phyloP scores from a whole-genome alignment of 164 flowering plant species.

The Magnolia officinalis region DNA sequence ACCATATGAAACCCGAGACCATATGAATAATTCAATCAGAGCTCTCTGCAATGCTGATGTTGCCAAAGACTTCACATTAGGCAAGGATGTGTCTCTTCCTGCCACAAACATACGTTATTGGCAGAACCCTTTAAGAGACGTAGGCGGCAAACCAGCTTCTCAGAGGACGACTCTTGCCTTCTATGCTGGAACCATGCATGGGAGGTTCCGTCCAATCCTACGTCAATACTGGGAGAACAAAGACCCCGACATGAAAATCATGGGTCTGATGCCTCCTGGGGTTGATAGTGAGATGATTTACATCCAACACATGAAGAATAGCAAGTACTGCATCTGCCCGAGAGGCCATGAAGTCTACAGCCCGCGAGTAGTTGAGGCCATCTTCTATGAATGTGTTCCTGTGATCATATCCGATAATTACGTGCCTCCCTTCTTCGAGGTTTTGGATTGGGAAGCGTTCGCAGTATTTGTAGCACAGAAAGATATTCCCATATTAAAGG shows the following conservation, averaged over 20 bases:
- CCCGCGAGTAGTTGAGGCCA: slow-evolving; percentile 40
- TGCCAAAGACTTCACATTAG: slow-evolving; percentile 33
- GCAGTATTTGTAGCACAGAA: slow-evolving; percentile 30
- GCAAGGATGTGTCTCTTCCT: slow-evolving; percentile 43
- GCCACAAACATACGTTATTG: slow-evolving; percentile 26
- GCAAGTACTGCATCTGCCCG: slow-evolving; percentile 43
- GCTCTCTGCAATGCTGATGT: slow-evolving; percentile 49
- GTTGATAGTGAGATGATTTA: slow-evolving; percentile 19
- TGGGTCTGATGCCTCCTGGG: slow-evolving; percentile 30
- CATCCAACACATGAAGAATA: slow-evolving; percentile 33
- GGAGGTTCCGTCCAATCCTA: slow-evolving; percentile 32
- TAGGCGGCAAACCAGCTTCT: slow-evolving; percentile 36
- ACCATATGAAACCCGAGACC: slow-evolving; percentile 22
- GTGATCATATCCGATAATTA: slow-evolving; percentile 44
- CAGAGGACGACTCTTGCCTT: slow-evolving; percentile 36
- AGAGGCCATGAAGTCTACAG: slow-evolving; percentile 39
- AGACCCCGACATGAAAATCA: slow-evolving; percentile 30
- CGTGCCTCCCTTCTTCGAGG: slow-evolving; percentile 44
- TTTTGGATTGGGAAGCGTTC: slow-evolving; percentile 40
- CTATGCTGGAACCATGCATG: slow-evolving; percentile 47
- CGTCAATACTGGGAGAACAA: slow-evolving; percentile 10
- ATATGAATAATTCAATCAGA: slow-evolving; percentile 32
- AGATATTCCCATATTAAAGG: slow-evolving; percentile 33
- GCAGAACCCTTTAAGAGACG: slow-evolving; percentile 24
- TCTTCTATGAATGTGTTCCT: slow-evolving; percentile 39